Evolutionary conservation across 495 filamentous ascomycete genomes (phyloP), one percentile per base, ranked within the genome.

Genomic region (Daldinia bambusicola): DNA sequence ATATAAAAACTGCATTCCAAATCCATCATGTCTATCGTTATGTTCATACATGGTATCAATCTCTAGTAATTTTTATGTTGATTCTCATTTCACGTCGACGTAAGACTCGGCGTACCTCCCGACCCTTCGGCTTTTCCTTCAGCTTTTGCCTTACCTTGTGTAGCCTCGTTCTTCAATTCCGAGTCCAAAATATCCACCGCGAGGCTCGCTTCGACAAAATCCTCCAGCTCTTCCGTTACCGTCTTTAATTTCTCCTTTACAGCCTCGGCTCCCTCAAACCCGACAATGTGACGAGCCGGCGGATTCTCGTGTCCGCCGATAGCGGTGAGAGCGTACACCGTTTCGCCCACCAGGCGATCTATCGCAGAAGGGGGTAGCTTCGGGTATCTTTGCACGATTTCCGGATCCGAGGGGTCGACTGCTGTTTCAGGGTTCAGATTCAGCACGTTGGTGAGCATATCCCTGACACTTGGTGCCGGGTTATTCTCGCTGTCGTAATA

Each of bases 191-290:
- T 91, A 77, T 95, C 94, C 38, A 94, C 93, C 0, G 90, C 90
- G 68, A 90, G 85, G 67, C 93, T 97, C 22, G 92, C 91, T 71
- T 95, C 92, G 34, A 97, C 90, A 80, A 98, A 98, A 63, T 98
- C 95, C 77, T 98, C 95, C 41, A 98, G 75, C 80, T 98, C 95
- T 76, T 98, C 94, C 59, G 93, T 96, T 1, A 97, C 91, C 20
- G 93, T 98, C 84, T 96, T 97, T 59, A 99, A 81, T 81, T 97
- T 98, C 83, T 98, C 95, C 72, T 96, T 97, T 18, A 99, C 94
- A 32, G 89, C 91, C 5, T 90, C 87, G 36, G 94, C 90, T 9
- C 93, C 94, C 77, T 98, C 95, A 72, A 92, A 91, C 1, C 95
- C 95, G 0, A 98, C 93, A 67, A 98, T 97, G 76, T 98, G 94